Percentiles rank a stretch among this genome's conserved stretches.
These are phyloP conservation scores for Amylocarpus encephaloides DNA, from an alignment of 2,329 filamentous ascomycete genomes.

Conservation along the genomic window DNA sequence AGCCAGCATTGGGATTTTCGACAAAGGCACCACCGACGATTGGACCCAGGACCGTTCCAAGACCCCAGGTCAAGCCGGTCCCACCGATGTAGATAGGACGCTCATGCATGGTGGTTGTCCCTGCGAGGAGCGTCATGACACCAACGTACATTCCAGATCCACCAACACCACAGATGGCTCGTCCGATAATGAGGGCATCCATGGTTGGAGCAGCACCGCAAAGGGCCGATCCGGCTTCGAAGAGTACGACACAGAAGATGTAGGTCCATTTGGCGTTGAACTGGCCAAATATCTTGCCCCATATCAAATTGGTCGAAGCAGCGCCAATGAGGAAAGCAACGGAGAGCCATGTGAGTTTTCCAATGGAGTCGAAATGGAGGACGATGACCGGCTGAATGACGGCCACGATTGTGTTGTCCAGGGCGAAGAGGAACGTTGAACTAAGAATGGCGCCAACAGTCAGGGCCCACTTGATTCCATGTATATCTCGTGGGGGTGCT, in stretches of 20 bases:
- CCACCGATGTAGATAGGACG: constrained; percentile 33
- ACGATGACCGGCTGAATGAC: constrained; percentile 7
- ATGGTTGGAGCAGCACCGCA: constrained; percentile 34
- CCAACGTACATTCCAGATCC: constrained; percentile 41
- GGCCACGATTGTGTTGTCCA: constrained; percentile 8
- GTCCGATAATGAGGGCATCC: constrained; percentile 42
- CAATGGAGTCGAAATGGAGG: constrained; percentile 31
- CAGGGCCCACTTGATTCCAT: constrained; percentile 26
- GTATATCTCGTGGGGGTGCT: constrained; percentile 25
- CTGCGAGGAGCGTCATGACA: constrained; percentile 40
- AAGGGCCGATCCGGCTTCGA: constrained; percentile 31
- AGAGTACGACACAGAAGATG: constrained; percentile 27
- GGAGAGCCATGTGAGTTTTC: constrained; percentile 38
- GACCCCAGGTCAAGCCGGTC: constrained; percentile 36
- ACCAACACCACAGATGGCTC: constrained; percentile 40
- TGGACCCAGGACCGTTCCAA: constrained; percentile 42
- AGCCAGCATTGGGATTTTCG: constrained; percentile 34
- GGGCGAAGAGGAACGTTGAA: constrained; percentile 31
- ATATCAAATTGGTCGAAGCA: constrained; percentile 34
- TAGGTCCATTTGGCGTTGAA: constrained; percentile 33
- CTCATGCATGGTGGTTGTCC: constrained; percentile 31
- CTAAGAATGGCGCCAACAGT: constrained; percentile 28
- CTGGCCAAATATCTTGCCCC: constrained; percentile 31
- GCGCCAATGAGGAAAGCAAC: constrained; percentile 38
- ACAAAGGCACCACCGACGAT: constrained; percentile 42